Evolutionary conservation across 2,329 filamentous ascomycete genomes (phyloP), one percentile per base, ranked within the genome.

Genomic region (Fusarium devonianum): DNA sequence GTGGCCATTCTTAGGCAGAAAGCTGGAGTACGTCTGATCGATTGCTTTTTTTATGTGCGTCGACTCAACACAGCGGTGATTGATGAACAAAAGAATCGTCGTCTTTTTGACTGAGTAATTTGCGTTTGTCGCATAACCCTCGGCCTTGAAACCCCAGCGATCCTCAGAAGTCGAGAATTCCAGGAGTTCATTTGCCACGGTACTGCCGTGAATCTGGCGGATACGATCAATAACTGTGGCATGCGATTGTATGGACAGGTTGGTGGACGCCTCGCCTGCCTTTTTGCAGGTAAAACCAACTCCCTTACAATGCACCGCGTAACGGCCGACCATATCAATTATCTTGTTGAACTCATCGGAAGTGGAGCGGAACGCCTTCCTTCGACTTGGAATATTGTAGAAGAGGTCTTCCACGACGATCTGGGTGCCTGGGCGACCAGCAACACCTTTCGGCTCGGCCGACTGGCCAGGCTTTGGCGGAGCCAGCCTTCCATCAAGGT

Each of bases 271-370:
- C 63, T 97, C 94, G 45, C 93, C 93, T 59, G 94, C 87, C 72
- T 97, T 99, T 71, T 97, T 97, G 76, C 94, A 97, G 3, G 92
- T 93, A 70, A 99, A 97, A 2, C 89, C 89, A 10, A 99, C 92
- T n/a, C 89, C 86, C 44, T 83, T 77, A 68, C 93, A 97, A 71
- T 99, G 94, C 8, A 99, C 84, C 19, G 94, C 90, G 73, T 99
- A 97, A 32, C 90, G 86, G 11, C 94, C 92, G 7, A 97, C 89
- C 68, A 97, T 85, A 68, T 99, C 94, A 18, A 97, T 86, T 47
- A 99, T 97, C 74, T 97, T 99, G 66, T 95, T 92, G 75, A 95
- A 97, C 69, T 99, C 95, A 67, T 99, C 94, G 26, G 92, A 90
- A 13, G 89, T 77, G 11, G 93, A 97, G 29, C 94, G 85, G 67